Conservation (phyloP, 2,329 filamentous ascomycete genomes). For the Paecilomyces variotii region DNA sequence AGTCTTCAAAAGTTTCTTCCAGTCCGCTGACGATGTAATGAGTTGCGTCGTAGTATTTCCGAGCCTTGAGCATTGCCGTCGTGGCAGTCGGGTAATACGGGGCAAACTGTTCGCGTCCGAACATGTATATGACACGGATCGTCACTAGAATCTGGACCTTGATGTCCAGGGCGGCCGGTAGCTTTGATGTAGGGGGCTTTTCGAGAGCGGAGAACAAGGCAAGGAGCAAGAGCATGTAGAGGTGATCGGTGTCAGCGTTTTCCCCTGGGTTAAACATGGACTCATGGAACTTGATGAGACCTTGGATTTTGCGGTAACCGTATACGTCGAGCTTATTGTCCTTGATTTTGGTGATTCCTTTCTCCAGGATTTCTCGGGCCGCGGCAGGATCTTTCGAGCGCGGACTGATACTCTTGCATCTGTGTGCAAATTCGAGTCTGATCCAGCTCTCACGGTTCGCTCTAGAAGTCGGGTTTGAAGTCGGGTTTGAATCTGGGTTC, state of each 20-base stretch:
- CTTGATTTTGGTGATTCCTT: constrained; percentile 28
- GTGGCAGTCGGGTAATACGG: constrained; percentile 27
- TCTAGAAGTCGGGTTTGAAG: neutral
- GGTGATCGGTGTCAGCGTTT: neutral
- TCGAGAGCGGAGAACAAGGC: constrained; percentile 32
- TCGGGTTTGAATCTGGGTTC: neutral
- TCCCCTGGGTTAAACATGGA: constrained; percentile 26
- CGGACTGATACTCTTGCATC: constrained; percentile 25
- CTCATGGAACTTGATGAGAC: constrained; percentile 30
- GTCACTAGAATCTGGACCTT: constrained; percentile 37
- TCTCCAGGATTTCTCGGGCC: constrained; percentile 31
- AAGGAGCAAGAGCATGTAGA: constrained; percentile 28
- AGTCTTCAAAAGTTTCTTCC: constrained; percentile 27
- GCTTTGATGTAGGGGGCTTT: constrained; percentile 19
- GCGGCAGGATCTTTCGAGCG: constrained; percentile 30
- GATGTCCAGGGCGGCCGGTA: constrained; percentile 21
- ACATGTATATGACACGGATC: constrained; percentile 30
- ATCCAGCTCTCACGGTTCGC: neutral
- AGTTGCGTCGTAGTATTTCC: constrained; percentile 29
- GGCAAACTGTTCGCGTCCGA: constrained; percentile 27
- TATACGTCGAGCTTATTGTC: constrained; percentile 31
- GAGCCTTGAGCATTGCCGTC: constrained; percentile 28
- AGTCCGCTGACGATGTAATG: constrained; percentile 34
- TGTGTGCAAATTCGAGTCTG: neutral
- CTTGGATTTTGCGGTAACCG: constrained; percentile 36